These are phyloP conservation scores for Paradendryphiella salina DNA, from an alignment of 2,329 filamentous ascomycete species.

Conservation along the genomic window DNA sequence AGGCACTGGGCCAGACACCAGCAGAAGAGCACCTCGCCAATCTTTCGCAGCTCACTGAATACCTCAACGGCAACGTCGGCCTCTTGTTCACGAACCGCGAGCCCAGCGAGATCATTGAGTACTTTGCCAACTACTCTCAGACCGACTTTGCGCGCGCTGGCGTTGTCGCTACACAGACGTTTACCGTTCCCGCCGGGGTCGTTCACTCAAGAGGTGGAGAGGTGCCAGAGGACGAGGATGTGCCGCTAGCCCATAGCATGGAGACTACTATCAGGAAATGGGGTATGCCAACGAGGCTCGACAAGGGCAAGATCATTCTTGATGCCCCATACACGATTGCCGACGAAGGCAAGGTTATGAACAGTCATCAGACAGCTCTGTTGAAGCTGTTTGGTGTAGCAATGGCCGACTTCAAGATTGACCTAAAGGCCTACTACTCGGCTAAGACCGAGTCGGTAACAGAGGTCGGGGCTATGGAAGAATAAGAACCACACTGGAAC, in stretches of 20 bases:
- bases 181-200: constrained; percentile 80
- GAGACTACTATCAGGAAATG: constrained; percentile 89
- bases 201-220: constrained; percentile 80
- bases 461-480: constrained; percentile 56
- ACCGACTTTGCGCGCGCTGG: constrained; percentile 93
- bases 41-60: constrained; percentile 68
- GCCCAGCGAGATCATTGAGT: constrained; percentile 66
- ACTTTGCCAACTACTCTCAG: constrained; percentile 72
- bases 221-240: constrained; percentile 76
- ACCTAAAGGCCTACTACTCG: constrained; percentile 67
- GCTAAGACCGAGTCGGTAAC: constrained; percentile 48
- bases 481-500: constrained; percentile 32
- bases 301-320: constrained; percentile 84
- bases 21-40: constrained; percentile 81
- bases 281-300: constrained; percentile 84
- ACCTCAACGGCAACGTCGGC: constrained; percentile 81
- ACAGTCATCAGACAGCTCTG: constrained; percentile 88
- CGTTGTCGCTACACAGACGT: constrained; percentile 70
- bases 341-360: constrained; percentile 79
- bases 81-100: constrained; percentile 85
- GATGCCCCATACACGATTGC: constrained; percentile 76
- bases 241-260: constrained; percentile 82
- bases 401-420: constrained; percentile 86
- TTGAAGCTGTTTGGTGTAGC: constrained; percentile 92
- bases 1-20: constrained; percentile 78